Percentiles rank a stretch among this genome's conserved stretches.
Evolutionary conservation across 495 filamentous ascomycete genomes (phyloP).

Genomic region (Jackrogersella minutella): DNA sequence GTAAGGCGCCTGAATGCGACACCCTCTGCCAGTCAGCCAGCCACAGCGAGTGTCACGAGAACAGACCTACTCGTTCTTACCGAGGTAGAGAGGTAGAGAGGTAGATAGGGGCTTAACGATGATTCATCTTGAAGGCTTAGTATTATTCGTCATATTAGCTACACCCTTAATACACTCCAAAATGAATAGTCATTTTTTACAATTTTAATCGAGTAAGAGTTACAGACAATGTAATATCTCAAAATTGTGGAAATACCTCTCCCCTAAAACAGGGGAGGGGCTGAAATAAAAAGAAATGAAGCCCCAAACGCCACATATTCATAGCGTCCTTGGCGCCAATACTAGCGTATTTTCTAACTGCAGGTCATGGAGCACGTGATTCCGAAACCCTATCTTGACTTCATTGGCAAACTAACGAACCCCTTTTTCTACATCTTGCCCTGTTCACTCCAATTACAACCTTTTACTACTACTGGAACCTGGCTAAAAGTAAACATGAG

Average conservation of each 20-base stretch:
- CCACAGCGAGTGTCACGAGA: conserved; percentile 1
- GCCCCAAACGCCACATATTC: background rate
- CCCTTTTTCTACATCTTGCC: too few relatives aligned
- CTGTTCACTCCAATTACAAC: too few relatives aligned
- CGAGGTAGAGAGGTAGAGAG: background rate
- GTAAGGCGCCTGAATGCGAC: background rate
- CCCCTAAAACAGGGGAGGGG: background rate
- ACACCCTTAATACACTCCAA: too few relatives aligned
- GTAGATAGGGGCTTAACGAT: too few relatives aligned
- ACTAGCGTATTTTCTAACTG: background rate
- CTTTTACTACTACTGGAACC: too few relatives aligned
- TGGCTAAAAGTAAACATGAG: too few relatives aligned
- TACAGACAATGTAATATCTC: too few relatives aligned
- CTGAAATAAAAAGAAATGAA: background rate
- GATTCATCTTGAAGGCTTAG: too few relatives aligned
- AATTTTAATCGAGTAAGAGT: too few relatives aligned
- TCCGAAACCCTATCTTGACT: conserved; percentile 4
- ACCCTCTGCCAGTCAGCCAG: background rate
- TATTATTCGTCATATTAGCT: too few relatives aligned
- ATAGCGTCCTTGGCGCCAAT: background rate
- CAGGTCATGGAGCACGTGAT: conserved; percentile 1
- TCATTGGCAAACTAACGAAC: background rate
- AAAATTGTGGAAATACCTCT: too few relatives aligned
- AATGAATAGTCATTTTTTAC: too few relatives aligned
- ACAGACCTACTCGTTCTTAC: background rate